Base-by-base conservation (phyloP, 257 asterid species). In the Nicotiana knightiana region DNA sequence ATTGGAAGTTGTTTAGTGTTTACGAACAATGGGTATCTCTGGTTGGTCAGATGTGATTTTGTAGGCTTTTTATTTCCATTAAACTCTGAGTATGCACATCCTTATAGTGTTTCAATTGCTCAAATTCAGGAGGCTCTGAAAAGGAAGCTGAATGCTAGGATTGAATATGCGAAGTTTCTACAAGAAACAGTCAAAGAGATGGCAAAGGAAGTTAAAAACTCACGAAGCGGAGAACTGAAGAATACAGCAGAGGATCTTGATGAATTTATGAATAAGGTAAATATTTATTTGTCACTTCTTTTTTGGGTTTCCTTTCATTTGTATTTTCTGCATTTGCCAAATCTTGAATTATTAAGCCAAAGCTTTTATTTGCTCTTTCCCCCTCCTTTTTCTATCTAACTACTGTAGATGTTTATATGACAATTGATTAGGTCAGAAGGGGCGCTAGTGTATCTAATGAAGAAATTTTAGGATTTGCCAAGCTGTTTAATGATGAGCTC, bases 191-290 rank as follows among this genome's bases (percentile, higher is more conserved):
- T 93, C 86, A 87, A 89, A 88, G 97, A 94, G 88, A 94, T 94
- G 98, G 97, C 98, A 63, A 94, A 92, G 89, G 97, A 94, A 87
- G 92, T 94, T 70, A 93, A 94, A 88, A 93, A 88, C 82, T 93
- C 97, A 33, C 87, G 93, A 64, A 92, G 93, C 51, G 98, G 98
- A 70, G 97, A 93, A 82, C 80, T 67, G 30, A 93, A 91, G 94
- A 90, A 86, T 87, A 94, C 97, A n/a, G 98, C 97, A n/a, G 96
- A 92, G 89, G 98, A 94, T 85, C 97, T 93, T 51, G 98, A 94
- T 87, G 93, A 89, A 81, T 93, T 94, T 86, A 85, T 94, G 83
- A 88, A 65, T 83, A 89, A 85, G 93, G 98, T 94, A 55, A 77
- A 28, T 51, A 26, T 51, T 26, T 26, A 51, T 51, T 13, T 51